Evolutionary conservation across 768 basidiomycete genomes (phyloP).

Genomic region (Mrakia gelida): DNA sequence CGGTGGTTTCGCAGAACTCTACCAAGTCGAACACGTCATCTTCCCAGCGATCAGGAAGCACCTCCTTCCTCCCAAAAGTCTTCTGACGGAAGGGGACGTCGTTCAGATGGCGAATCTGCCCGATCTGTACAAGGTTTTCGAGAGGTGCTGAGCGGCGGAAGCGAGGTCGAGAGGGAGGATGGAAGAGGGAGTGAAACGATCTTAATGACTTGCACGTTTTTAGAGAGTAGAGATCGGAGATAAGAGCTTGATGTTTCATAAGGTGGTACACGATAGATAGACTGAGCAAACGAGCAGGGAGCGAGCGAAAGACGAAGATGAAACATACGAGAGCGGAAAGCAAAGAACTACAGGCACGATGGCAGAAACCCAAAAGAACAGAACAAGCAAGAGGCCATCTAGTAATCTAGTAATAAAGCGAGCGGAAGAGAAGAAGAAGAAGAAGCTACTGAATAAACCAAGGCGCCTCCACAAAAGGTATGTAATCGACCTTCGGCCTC

Average conservation of each 20-base stretch:
- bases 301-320: background rate
- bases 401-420: background rate
- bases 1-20: constrained; percentile 41
- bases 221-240: background rate
- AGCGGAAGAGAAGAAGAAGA: background rate
- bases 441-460: background rate
- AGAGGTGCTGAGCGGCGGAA: constrained; percentile 43
- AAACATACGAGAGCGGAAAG: background rate
- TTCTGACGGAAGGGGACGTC: constrained; percentile 64
- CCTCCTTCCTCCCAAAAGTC: constrained; percentile 61
- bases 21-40: constrained; percentile 86
- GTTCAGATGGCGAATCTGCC: constrained; percentile 85
- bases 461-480: background rate
- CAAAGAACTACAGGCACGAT: background rate
- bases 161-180: too few species aligned
- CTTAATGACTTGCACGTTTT: background rate
- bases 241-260: background rate
- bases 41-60: constrained; percentile 82
- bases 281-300: background rate
- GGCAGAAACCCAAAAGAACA: too few species aligned
- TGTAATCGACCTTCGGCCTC: background rate
- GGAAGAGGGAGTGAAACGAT: background rate
- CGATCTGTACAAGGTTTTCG: constrained; percentile 90
- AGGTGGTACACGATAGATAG: background rate
- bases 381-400: background rate